Conservation (phyloP, 2,329 filamentous ascomycete species). For the Nakataea oryzae region DNA sequence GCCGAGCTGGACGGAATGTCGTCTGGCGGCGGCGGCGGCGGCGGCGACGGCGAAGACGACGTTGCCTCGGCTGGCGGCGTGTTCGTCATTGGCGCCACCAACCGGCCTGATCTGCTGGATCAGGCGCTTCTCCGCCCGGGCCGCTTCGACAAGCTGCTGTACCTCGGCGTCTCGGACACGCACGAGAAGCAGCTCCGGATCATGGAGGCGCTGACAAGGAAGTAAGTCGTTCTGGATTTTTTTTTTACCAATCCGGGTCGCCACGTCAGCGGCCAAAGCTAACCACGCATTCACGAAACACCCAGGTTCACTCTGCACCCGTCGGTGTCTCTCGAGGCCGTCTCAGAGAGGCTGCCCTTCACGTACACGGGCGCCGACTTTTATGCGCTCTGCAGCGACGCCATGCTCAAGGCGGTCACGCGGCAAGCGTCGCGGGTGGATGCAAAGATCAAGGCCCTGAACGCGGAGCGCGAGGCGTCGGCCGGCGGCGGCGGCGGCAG, state of each 20-base stretch:
- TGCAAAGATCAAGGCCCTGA: slow-evolving; percentile 65
- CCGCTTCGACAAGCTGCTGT: slow-evolving; percentile 97
- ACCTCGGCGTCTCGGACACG: slow-evolving; percentile 90
- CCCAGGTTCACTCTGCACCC: slow-evolving; percentile 74
- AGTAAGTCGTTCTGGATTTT: slow-evolving; percentile 47
- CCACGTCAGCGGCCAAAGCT: background rate
- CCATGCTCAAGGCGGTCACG: slow-evolving; percentile 97
- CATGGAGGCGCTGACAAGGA: slow-evolving; percentile 84
- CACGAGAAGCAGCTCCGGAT: slow-evolving; percentile 95
- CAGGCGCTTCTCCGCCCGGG: slow-evolving; percentile 82
- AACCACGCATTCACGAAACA: background rate
- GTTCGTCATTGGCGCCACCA: slow-evolving; percentile 94
- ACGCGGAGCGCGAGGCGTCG: slow-evolving; percentile 26
- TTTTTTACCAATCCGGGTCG: background rate
- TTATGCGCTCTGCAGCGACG: slow-evolving; percentile 93
- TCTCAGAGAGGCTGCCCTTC: slow-evolving; percentile 74
- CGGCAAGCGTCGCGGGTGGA: slow-evolving; percentile 79
- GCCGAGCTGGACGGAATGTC: slow-evolving; percentile 98
- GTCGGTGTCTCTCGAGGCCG: slow-evolving; percentile 60
- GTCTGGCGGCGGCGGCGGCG: slow-evolving; percentile 40
- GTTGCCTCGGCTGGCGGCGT: slow-evolving; percentile 74
- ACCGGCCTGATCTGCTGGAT: slow-evolving; percentile 86
- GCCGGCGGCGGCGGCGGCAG: slow-evolving; percentile 12
- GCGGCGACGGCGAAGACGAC: slow-evolving; percentile 5
- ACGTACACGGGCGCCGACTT: slow-evolving; percentile 97